Percentiles rank a stretch among this genome's conserved stretches.
These are phyloP conservation scores for Basipetospora chlamydospora DNA, from an alignment of 2,329 filamentous ascomycete species.

Conservation along the genomic window DNA sequence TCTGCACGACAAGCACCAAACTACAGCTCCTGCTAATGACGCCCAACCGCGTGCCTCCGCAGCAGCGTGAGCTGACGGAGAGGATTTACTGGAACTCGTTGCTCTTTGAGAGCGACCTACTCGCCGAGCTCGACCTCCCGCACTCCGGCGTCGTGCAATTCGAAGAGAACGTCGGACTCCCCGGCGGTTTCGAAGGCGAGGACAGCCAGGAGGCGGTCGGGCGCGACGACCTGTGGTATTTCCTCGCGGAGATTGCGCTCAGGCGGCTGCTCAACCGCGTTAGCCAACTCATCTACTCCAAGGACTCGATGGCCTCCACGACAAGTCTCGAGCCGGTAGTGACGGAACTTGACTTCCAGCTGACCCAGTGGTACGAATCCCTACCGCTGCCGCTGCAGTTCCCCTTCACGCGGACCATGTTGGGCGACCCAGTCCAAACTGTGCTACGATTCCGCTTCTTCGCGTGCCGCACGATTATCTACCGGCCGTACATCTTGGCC, in stretches of 20 bases:
- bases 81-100: slow-evolving; percentile 75
- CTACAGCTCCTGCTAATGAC: slow-evolving; percentile 64
- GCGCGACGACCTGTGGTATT: slow-evolving; percentile 73
- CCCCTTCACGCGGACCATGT: slow-evolving; percentile 50
- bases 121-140: slow-evolving; percentile 66
- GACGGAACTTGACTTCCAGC: slow-evolving; percentile 66
- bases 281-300: slow-evolving; percentile 66
- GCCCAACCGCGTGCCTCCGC: slow-evolving; percentile 53
- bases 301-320: slow-evolving; percentile 56
- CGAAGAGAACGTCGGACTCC: slow-evolving; percentile 65
- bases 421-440: slow-evolving; percentile 63
- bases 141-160: slow-evolving; percentile 74
- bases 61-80: slow-evolving; percentile 59
- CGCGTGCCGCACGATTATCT: slow-evolving; percentile 76
- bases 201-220: slow-evolving; percentile 49
- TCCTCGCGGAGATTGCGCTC: slow-evolving; percentile 68
- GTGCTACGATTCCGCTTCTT: slow-evolving; percentile 69
- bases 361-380: slow-evolving; percentile 74
- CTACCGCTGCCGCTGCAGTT: slow-evolving; percentile 64
- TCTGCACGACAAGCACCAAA: slow-evolving; percentile 70
- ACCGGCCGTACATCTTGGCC: slow-evolving; percentile 67
- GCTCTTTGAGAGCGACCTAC: slow-evolving; percentile 65
- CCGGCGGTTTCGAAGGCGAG: slow-evolving; percentile 63
- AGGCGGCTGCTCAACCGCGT: slow-evolving; percentile 64
- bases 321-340: slow-evolving; percentile 64